Conservation (phyloP, 768 basidiomycete genomes). For the Boletus vermiculosoides region DNA sequence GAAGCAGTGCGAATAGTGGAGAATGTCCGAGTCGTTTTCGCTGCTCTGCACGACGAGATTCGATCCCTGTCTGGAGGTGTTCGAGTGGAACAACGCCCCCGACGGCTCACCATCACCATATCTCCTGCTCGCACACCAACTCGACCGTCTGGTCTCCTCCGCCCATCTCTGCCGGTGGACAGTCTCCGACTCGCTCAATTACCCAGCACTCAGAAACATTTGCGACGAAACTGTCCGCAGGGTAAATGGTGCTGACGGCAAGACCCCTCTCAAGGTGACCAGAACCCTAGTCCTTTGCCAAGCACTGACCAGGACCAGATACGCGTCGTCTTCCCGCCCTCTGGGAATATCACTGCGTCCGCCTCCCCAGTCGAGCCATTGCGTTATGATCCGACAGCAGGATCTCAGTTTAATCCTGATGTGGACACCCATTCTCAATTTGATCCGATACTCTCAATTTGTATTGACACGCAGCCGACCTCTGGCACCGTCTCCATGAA, state of each 20-base stretch:
- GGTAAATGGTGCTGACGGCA: constrained; percentile 10
- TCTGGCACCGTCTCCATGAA: constrained; percentile 57
- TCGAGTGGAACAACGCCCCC: constrained; percentile 58
- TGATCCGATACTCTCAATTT: constrained; percentile 43
- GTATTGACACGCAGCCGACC: constrained; percentile 56
- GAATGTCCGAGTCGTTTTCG: constrained; percentile 21
- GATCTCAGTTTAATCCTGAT: constrained; percentile 37
- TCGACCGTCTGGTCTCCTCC: constrained; percentile 56
- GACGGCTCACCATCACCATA: constrained; percentile 53
- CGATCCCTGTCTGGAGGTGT: constrained; percentile 46
- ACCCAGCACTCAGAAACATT: constrained; percentile 37
- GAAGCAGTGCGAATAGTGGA: background rate
- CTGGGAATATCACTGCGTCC: constrained; percentile 39
- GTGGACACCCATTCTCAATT: constrained; percentile 26
- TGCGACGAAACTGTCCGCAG: constrained; percentile 47
- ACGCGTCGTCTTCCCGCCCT: constrained; percentile 47
- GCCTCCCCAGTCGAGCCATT: constrained; percentile 35
- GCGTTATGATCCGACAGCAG: constrained; percentile 39
- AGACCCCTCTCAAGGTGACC: constrained; percentile 26
- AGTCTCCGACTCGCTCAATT: constrained; percentile 35
- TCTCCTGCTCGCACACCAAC: constrained; percentile 60
- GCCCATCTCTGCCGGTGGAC: constrained; percentile 53
- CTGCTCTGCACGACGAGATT: constrained; percentile 59
- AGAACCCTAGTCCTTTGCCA: background rate
- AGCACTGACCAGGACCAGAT: constrained; percentile 38